A percentile compares a stretch with the other conserved stretches of the same genome.
Conservation (phyloP, 2,329 filamentous ascomycete species). For the Monosporascus sp. region DNA sequence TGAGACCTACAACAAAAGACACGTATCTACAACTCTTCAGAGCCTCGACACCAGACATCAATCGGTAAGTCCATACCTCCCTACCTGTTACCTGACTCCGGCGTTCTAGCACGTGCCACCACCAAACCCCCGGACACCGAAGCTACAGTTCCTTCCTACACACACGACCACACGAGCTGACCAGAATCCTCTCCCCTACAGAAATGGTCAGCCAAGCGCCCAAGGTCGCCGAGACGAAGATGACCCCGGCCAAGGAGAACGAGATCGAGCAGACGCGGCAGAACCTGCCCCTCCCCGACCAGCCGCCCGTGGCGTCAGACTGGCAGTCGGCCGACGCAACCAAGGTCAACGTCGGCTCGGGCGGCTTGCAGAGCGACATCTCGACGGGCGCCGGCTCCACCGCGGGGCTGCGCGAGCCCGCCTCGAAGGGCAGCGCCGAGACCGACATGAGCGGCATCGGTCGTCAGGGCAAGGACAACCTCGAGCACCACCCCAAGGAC, state of each 20-base stretch:
- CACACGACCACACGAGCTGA: not conserved
- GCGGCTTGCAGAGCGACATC: slow-evolving; percentile 47
- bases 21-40: too few relatives aligned
- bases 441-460: slow-evolving; percentile 56
- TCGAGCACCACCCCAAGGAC: slow-evolving; percentile 54
- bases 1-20: too few relatives aligned
- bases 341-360: slow-evolving; percentile 66
- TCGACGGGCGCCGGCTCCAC: slow-evolving; percentile 43
- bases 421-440: slow-evolving; percentile 46
- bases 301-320: slow-evolving; percentile 71
- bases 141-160: not conserved
- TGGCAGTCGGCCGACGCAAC: slow-evolving; percentile 67
- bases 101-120: too few relatives aligned
- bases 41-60: too few relatives aligned
- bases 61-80: too few relatives aligned
- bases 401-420: slow-evolving; percentile 52
- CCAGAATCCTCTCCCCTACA: too few relatives aligned
- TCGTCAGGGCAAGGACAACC: slow-evolving; percentile 55
- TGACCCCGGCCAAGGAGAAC: slow-evolving; percentile 51
- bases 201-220: too few relatives aligned
- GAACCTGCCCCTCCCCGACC: slow-evolving; percentile 74
- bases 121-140: too few relatives aligned
- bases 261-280: slow-evolving; percentile 62
- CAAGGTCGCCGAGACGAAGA: slow-evolving; percentile 12
- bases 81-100: too few relatives aligned